A percentile compares a stretch with the other conserved stretches of the same genome.
Evolutionary conservation across 2,329 filamentous ascomycete species (phyloP).

Genomic region (Fusarium tanahbumbuense): DNA sequence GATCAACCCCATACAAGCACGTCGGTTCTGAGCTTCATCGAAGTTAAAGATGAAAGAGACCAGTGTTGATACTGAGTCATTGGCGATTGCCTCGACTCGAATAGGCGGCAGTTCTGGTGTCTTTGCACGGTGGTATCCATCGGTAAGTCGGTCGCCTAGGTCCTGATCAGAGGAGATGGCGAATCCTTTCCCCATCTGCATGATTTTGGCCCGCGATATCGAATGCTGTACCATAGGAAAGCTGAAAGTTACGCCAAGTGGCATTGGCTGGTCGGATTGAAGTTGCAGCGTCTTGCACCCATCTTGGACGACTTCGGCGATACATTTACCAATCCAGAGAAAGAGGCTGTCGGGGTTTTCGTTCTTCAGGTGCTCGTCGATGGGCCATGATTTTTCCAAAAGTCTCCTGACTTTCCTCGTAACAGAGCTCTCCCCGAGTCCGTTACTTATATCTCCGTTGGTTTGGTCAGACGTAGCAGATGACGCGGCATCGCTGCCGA

Average conservation of each 20-base stretch:
- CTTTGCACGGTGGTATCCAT: slow-evolving; percentile 68
- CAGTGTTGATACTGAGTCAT: slow-evolving; percentile 83
- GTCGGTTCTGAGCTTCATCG: slow-evolving; percentile 68
- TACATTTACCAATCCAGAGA: slow-evolving; percentile 82
- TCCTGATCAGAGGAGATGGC: slow-evolving; percentile 70
- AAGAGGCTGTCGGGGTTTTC: slow-evolving; percentile 81
- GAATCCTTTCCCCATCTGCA: slow-evolving; percentile 79
- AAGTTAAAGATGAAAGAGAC: slow-evolving; percentile 81
- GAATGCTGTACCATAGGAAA: slow-evolving; percentile 76
- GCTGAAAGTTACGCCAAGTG: slow-evolving; percentile 76
- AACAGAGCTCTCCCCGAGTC: slow-evolving; percentile 30
- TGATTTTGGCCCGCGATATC: slow-evolving; percentile 70
- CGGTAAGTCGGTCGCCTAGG: slow-evolving; percentile 67
- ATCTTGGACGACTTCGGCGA: slow-evolving; percentile 76
- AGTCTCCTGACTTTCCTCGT: slow-evolving; percentile 63
- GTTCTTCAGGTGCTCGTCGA: slow-evolving; percentile 77
- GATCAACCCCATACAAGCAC: slow-evolving; percentile 82
- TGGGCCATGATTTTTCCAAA: slow-evolving; percentile 79
- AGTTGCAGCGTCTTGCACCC: slow-evolving; percentile 61
- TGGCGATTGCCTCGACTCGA: slow-evolving; percentile 80
- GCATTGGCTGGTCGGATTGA: slow-evolving; percentile 59
- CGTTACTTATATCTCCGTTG: slow-evolving; percentile 21
- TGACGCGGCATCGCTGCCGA: slow-evolving; percentile 56
- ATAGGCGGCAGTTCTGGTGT: slow-evolving; percentile 68
- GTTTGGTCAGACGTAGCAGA: slow-evolving; percentile 8